Evolutionary conservation across 768 basidiomycete species (phyloP).

Genomic region (Mycena maculata): DNA sequence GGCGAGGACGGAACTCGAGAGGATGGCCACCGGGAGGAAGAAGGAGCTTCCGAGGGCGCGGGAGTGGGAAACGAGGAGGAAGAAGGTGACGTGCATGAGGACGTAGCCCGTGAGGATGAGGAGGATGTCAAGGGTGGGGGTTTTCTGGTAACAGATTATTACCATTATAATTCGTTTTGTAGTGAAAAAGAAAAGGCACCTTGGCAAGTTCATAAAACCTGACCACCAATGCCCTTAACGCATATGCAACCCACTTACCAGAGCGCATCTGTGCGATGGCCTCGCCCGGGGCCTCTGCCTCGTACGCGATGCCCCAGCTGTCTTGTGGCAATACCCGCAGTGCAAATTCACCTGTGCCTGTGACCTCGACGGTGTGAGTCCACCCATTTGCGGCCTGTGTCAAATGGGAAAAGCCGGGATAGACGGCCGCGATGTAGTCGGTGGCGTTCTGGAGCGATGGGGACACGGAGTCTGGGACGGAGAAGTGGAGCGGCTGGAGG

Average conservation of each 20-base stretch:
- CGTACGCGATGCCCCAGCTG: constrained; percentile 35
- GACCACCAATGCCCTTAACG: constrained; percentile 75
- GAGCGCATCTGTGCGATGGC: constrained; percentile 81
- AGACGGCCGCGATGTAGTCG: constrained; percentile 4
- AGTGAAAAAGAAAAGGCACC: no score
- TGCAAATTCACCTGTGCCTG: constrained; percentile 59
- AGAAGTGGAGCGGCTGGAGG: constrained; percentile 80
- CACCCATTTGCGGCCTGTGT: constrained; percentile 4
- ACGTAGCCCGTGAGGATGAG: constrained; percentile 94
- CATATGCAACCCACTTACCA: constrained; percentile 91
- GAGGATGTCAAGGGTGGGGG: constrained; percentile 95
- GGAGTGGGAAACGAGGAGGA: constrained; percentile 89
- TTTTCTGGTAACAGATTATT: no score
- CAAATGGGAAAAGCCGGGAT: constrained; percentile 22
- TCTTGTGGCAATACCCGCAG: constrained; percentile 25
- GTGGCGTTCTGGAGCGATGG: constrained; percentile 53
- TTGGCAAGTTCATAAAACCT: constrained; percentile 91
- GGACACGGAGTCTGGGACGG: constrained; percentile 51
- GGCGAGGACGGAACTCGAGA: constrained; percentile 84
- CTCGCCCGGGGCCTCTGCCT: constrained; percentile 55
- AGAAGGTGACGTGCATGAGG: constrained; percentile 96
- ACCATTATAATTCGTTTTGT: no score
- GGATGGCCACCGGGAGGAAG: constrained; percentile 72
- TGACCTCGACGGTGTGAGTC: constrained; percentile 55
- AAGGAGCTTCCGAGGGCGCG: constrained; percentile 81